Conservation (phyloP, 495 filamentous ascomycete genomes). For the Neurospora pannonica region DNA sequence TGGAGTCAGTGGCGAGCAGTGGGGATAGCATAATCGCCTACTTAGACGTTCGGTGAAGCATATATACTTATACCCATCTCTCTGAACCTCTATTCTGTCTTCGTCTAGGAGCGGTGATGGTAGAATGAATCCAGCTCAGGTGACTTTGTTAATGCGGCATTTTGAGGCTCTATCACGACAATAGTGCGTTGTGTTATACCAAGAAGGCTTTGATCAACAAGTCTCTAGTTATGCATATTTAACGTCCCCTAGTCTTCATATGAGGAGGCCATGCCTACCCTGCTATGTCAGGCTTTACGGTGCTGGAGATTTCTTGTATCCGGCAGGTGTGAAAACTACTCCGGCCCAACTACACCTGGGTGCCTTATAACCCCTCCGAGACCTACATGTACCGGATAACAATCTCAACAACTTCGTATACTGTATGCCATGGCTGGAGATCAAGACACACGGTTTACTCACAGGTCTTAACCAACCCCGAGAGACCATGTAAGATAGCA, state of each 20-base stretch:
- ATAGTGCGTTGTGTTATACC: neutral
- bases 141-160: neutral
- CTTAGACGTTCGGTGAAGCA: neutral
- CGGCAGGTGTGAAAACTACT: neutral
- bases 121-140: neutral
- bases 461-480: neutral
- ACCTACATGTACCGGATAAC: neutral
- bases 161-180: neutral
- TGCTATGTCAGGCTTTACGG: neutral
- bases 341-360: neutral
- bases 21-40: neutral
- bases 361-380: neutral
- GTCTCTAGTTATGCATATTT: neutral
- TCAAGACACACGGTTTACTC: neutral
- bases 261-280: neutral
- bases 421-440: neutral
- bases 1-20: neutral
- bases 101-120: neutral
- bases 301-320: neutral
- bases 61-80: neutral
- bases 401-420: neutral
- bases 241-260: neutral
- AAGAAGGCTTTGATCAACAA: neutral
- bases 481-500: neutral
- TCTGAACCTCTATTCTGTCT: neutral